Percentiles rank a stretch among this genome's conserved stretches.
These are phyloP conservation scores for Mycena vulgaris DNA, from an alignment of 768 basidiomycete genomes.

Conservation along the genomic window DNA sequence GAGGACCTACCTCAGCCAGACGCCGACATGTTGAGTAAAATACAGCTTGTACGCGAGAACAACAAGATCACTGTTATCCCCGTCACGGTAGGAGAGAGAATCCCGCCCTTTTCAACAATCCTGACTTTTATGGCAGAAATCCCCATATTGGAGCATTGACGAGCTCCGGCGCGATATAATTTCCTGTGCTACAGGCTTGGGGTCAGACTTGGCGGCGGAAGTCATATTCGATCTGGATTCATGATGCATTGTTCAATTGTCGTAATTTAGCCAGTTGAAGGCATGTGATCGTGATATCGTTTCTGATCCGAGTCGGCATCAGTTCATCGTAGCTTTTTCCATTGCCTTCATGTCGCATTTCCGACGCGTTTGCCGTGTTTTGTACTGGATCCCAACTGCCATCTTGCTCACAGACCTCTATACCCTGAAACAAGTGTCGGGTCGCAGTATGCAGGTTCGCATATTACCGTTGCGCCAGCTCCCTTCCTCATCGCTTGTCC, in stretches of 20 bases:
- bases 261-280: too few species aligned
- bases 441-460: constrained; percentile 82
- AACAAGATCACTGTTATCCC: constrained; percentile 27
- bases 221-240: constrained; percentile 47
- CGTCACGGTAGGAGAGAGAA: constrained; percentile 26
- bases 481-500: constrained; percentile 2
- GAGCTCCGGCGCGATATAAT: constrained; percentile 53
- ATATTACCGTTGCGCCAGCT: not conserved
- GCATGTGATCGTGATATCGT: not conserved
- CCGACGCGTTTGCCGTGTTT: constrained; percentile 38
- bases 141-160: constrained; percentile 47
- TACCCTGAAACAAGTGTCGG: constrained; percentile 68
- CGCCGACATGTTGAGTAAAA: constrained; percentile 21
- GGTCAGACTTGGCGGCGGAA: constrained; percentile 57
- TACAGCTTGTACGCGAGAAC: constrained; percentile 31
- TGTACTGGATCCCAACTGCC: constrained; percentile 74
- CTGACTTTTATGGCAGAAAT: constrained; percentile 36
- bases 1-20: not conserved
- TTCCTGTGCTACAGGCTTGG: constrained; percentile 62
- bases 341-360: constrained; percentile 14
- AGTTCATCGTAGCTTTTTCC: too few species aligned
- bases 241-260: too few species aligned
- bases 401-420: constrained; percentile 66
- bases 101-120: too few species aligned
- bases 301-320: too few species aligned